A percentile compares a stretch with the other conserved stretches of the same genome.
These are phyloP conservation scores for Mortierella claussenii DNA, from an alignment of 192 early-diverging fungal species.

Conservation along the genomic window DNA sequence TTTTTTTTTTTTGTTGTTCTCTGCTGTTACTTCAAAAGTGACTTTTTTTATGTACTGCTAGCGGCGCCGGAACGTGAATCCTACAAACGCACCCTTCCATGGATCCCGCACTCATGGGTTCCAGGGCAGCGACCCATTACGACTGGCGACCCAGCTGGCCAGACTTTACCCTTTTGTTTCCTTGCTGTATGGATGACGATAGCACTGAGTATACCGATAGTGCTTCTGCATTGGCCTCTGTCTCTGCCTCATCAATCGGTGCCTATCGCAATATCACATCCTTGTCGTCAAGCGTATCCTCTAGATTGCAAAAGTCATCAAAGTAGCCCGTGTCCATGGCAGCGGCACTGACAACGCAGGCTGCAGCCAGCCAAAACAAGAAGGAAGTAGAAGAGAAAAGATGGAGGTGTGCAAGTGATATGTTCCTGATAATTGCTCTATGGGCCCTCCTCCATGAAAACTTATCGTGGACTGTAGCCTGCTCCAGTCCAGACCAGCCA, in stretches of 20 bases:
- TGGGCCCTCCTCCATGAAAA: too few relatives aligned
- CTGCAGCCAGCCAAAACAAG: background rate
- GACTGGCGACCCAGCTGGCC: slow-evolving; percentile 21
- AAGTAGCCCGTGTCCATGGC: slow-evolving; percentile 90
- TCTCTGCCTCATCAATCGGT: slow-evolving; percentile 57
- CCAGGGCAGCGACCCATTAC: slow-evolving; percentile 62
- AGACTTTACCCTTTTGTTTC: background rate
- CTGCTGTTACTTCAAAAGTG: background rate
- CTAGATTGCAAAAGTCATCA: slow-evolving; percentile 76
- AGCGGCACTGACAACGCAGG: slow-evolving; percentile 74
- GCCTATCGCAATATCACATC: slow-evolving; percentile 56
- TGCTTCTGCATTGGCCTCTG: slow-evolving; percentile 57
- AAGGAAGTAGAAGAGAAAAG: slow-evolving; percentile 64
- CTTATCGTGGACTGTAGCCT: slow-evolving; percentile 58
- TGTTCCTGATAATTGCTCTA: too few relatives aligned
- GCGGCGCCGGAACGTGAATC: slow-evolving; percentile 77
- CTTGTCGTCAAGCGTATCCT: slow-evolving; percentile 69
- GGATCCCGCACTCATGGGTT: slow-evolving; percentile 62
- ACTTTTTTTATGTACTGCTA: background rate
- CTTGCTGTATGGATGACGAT: slow-evolving; percentile 2
- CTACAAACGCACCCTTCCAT: slow-evolving; percentile 86
- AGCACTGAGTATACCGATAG: too few relatives aligned
- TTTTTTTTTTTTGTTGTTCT: background rate
- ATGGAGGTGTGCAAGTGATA: too few relatives aligned
- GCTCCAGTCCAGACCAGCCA: slow-evolving; percentile 48